Conservation (phyloP, 371 early-diverging fungal species). For the Mucor racemosus region DNA sequence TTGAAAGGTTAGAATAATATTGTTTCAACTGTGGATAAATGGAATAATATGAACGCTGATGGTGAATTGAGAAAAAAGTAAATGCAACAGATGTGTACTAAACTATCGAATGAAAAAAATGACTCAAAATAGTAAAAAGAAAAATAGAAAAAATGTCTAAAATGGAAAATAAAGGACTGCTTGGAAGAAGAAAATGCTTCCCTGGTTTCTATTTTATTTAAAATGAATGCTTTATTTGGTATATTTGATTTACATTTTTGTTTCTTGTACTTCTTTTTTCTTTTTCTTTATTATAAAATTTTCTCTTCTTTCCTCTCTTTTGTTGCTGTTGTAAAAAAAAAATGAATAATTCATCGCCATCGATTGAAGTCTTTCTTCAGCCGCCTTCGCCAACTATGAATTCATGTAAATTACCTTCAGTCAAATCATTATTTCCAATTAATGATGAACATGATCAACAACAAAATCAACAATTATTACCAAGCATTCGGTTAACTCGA, state of each 20-base stretch:
- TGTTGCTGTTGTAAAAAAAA: neutral
- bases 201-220: slow-evolving; percentile 15
- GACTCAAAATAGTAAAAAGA: slow-evolving; percentile 7
- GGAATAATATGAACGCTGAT: too few relatives aligned
- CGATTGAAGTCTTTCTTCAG: slow-evolving; percentile 26
- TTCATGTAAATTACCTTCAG: slow-evolving; percentile 17
- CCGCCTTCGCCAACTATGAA: slow-evolving; percentile 26
- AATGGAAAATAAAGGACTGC: slow-evolving; percentile 5
- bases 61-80: too few relatives aligned
- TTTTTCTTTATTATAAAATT: neutral
- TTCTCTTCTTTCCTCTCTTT: neutral
- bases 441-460: slow-evolving; percentile 7
- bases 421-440: slow-evolving; percentile 18
- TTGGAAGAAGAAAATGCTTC: slow-evolving; percentile 6
- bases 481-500: slow-evolving; percentile 14
- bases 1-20: too few relatives aligned
- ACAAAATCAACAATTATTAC: neutral
- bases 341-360: slow-evolving; percentile 12
- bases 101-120: neutral
- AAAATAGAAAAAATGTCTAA: slow-evolving; percentile 6
- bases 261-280: neutral
- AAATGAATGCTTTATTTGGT: slow-evolving; percentile 10
- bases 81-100: too few relatives aligned
- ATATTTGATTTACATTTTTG: slow-evolving; percentile 9
- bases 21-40: too few relatives aligned